Conservation (phyloP, 352 stramenopile species). For the Aphanomyces cochlioides region DNA sequence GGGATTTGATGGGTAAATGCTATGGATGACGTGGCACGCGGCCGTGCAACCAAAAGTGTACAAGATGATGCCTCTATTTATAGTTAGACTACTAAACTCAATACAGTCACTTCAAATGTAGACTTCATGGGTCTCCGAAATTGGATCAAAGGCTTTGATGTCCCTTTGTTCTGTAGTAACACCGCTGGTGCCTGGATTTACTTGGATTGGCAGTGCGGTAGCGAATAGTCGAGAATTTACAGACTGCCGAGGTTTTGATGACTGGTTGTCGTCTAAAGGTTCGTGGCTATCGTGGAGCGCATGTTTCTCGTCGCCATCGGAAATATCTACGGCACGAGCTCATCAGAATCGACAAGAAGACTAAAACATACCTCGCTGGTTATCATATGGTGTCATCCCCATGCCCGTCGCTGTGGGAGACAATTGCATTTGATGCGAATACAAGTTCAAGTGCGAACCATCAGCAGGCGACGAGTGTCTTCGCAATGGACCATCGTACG, state of each 20-base stretch:
- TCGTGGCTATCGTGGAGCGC: conserved; percentile 1
- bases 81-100: not conserved
- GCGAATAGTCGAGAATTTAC: conserved; percentile 19
- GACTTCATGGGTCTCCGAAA: conserved; percentile 26
- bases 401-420: conserved; percentile 5
- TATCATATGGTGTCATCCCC: conserved; percentile 17
- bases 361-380: conserved; percentile 16
- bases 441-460: conserved; percentile 23
- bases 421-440: conserved; percentile 16
- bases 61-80: no score
- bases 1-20: no score
- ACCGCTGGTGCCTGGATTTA: not conserved
- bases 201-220: conserved; percentile 1
- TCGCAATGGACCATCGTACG: conserved; percentile 19
- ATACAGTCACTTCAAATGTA: conserved; percentile 22
- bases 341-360: not conserved
- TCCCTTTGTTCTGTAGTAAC: not conserved
- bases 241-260: conserved; percentile 5
- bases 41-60: no score
- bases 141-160: conserved; percentile 12
- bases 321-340: not conserved
- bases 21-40: no score
- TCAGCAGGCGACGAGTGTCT: conserved; percentile 22
- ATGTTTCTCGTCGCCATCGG: conserved; percentile 9
- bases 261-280: conserved; percentile 5